Base-by-base conservation (phyloP, 805 yeast genomes). In the Hanseniaspora nectarophila region DNA sequence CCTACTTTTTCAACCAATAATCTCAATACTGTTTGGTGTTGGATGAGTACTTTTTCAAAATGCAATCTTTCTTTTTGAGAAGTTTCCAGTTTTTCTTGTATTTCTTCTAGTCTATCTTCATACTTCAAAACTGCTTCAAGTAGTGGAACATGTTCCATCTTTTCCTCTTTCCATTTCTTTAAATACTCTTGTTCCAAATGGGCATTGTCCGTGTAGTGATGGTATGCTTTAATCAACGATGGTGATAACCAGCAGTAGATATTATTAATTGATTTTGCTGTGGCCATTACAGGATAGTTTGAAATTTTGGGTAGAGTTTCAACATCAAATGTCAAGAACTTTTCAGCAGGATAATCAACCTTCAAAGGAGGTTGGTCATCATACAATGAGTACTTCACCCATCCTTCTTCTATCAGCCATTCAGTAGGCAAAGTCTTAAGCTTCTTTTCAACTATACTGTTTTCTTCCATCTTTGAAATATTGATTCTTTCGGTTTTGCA, bases 201-300 rank as follows among this genome's bases (percentile, higher is more conserved):
- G 16, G 18, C 54, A 59, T 37, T 47, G 7, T 9, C n/a, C 4
- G 21, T 47, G 16, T 47, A 47, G 18, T 1, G 56, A 43, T 1
- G 58, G 43, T 47, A 39, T 6, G 51, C 51, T 20, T 40, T 23
- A 31, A 2, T 78, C 20, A 92, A 64, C 62, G 74, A 80, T 0
- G 99, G 98, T 0, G 95, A 87, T 8, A 87, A 80, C 99, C 99
- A 92, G 0, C 81, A 80, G 61, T 89, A 92, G 95, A 97, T 88
- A 0, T 95, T 95, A 9, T 73, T 70, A 0, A 72, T 63, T 0
- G 95, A 79, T 1, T 74, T 80, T 10, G 95, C 95, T 0, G 85
- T 76, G 1, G 95, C 96, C 65, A 92, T 62, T 0, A 84, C 77
- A 0, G 97, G 81, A 61, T 78, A 89, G 3, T 74, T 75, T 0